Conservation (phyloP, 352 stramenopile species). For the Phytopythium ostracodes region DNA sequence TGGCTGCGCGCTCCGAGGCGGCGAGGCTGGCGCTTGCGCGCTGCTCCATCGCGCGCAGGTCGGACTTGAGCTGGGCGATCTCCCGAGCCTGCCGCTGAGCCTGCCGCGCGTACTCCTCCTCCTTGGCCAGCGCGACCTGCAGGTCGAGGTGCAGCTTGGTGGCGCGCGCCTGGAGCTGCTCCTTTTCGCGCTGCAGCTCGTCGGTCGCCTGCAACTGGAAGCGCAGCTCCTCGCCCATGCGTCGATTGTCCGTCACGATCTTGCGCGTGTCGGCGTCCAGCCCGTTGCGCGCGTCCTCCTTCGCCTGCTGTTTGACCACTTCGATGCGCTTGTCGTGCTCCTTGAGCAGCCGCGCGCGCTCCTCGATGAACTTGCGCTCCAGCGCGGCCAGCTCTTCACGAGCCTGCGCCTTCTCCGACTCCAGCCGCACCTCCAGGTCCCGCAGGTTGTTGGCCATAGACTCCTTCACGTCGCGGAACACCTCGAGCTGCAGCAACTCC, state of each 20-base stretch:
- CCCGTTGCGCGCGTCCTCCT: constrained; percentile 86
- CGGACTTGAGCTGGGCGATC: constrained; percentile 62
- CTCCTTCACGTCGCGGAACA: constrained; percentile 70
- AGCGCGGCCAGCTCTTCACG: constrained; percentile 57
- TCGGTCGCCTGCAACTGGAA: constrained; percentile 90
- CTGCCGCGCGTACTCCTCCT: constrained; percentile 83
- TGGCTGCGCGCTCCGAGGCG: constrained; percentile 65
- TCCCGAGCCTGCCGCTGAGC: constrained; percentile 73
- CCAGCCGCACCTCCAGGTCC: constrained; percentile 60
- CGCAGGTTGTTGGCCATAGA: constrained; percentile 49
- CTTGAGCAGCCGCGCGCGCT: constrained; percentile 81
- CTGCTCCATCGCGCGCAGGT: constrained; percentile 74
- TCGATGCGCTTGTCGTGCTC: constrained; percentile 85
- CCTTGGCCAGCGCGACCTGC: constrained; percentile 78
- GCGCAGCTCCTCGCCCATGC: constrained; percentile 91
- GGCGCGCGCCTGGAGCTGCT: constrained; percentile 50
- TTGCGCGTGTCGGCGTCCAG: constrained; percentile 90
- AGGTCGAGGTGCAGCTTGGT: constrained; percentile 71
- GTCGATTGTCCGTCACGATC: constrained; percentile 90
- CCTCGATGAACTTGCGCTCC: constrained; percentile 87
- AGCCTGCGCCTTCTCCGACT: constrained; percentile 40
- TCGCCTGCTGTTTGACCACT: constrained; percentile 84
- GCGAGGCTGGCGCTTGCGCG: constrained; percentile 62
- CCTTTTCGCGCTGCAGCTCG: constrained; percentile 84
- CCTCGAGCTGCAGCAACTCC: constrained; percentile 61